Conservation (phyloP, 176 grass and related monocot genomes). For the Aechmea fasciata region DNA sequence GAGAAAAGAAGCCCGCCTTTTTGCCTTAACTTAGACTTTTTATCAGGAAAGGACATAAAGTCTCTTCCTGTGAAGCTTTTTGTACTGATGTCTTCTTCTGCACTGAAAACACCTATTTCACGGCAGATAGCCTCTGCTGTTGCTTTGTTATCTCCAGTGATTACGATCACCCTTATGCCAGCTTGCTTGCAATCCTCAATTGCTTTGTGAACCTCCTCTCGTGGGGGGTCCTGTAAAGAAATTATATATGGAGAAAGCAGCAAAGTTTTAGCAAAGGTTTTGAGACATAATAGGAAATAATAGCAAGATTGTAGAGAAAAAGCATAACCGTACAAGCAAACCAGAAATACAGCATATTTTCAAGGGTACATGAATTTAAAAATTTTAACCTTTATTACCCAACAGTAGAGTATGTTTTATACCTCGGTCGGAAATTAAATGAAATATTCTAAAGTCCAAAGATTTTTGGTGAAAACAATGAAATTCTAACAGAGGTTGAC, state of each 20-base stretch:
- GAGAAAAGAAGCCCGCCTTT: constrained; percentile 32
- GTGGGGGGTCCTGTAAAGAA: constrained; percentile 25
- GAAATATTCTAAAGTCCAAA: no score
- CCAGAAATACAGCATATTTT: no score
- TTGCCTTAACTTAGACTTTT: constrained; percentile 14
- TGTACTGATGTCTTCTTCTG: constrained; percentile 16
- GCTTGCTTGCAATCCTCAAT: constrained; percentile 25
- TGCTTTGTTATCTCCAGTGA: constrained; percentile 33
- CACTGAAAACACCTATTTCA: constrained; percentile 28
- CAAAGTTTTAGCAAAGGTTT: no score
- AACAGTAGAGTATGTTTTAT: no score
- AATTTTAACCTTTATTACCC: no score
- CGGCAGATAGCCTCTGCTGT: constrained; percentile 31
- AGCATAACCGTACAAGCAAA: no score
- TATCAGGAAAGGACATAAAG: constrained; percentile 25
- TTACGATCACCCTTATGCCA: constrained; percentile 28
- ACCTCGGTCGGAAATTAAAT: no score
- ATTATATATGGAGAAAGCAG: not conserved
- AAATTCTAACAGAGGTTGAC: not conserved
- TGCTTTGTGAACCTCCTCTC: constrained; percentile 27
- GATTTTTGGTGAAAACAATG: not conserved
- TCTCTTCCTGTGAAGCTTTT: constrained; percentile 30
- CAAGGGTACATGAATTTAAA: no score
- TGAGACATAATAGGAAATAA: no score
- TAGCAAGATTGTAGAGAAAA: no score